phyloP scores from a whole-genome alignment of 805 yeast species.

The Candida awuae region DNA sequence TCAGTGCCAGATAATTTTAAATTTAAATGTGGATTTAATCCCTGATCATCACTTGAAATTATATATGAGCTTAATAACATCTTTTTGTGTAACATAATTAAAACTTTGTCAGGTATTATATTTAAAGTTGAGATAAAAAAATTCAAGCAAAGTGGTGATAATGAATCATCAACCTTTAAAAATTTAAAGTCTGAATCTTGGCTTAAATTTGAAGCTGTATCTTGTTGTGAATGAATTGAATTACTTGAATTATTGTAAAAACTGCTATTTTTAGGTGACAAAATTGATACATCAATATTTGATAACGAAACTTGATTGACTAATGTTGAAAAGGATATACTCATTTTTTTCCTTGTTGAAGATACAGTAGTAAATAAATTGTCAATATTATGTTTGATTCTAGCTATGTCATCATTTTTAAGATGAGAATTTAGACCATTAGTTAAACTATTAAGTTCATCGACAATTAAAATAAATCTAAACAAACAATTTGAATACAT shows the following conservation, averaged over 20 bases:
- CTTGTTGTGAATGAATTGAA: too few species aligned
- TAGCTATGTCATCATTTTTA: slow-evolving; percentile 33
- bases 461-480: slow-evolving; percentile 37
- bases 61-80: slow-evolving; percentile 24
- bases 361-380: slow-evolving; percentile 44
- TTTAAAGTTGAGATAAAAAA: slow-evolving; percentile 23
- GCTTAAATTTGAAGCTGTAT: too few species aligned
- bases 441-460: slow-evolving; percentile 43
- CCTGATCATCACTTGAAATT: slow-evolving; percentile 3
- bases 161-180: background rate
- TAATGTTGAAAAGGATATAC: slow-evolving; percentile 24
- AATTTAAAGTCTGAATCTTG: background rate
- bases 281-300: background rate
- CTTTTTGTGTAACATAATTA: slow-evolving; percentile 33
- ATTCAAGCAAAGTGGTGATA: background rate
- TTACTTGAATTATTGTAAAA: too few species aligned
- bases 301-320: background rate
- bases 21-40: slow-evolving; percentile 13
- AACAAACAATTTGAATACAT: slow-evolving; percentile 19
- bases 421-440: slow-evolving; percentile 42
- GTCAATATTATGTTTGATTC: slow-evolving; percentile 40
- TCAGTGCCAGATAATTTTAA: slow-evolving; percentile 9
- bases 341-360: slow-evolving; percentile 33
- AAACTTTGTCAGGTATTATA: slow-evolving; percentile 50
- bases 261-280: too few species aligned